Evolutionary conservation across 2,329 filamentous ascomycete genomes (phyloP).

Genomic region (Fusarium buharicum): DNA sequence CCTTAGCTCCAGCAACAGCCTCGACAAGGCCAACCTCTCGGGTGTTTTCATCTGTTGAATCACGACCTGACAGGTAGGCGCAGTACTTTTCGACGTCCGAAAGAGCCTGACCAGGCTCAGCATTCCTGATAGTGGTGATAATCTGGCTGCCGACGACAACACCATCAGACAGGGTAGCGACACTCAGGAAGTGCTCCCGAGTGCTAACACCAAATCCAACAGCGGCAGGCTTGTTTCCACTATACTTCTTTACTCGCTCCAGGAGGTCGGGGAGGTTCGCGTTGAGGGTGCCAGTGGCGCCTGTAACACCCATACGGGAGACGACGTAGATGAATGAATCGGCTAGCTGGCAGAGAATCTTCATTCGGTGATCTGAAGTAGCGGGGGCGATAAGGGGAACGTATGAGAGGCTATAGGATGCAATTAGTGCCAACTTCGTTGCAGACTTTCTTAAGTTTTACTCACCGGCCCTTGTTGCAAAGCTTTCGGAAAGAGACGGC

Average conservation of each 20-base stretch:
- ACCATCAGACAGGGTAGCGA: constrained; percentile 86
- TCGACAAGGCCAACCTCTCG: constrained; percentile 77
- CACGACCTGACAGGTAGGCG: constrained; percentile 69
- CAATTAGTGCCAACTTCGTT: constrained; percentile 1
- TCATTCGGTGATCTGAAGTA: constrained; percentile 93
- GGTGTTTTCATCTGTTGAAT: constrained; percentile 56
- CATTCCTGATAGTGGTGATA: constrained; percentile 74
- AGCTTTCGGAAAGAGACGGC: constrained; percentile 89
- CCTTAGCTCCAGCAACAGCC: constrained; percentile 66
- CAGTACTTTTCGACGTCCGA: constrained; percentile 89
- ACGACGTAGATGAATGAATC: constrained; percentile 99
- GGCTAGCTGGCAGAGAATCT: constrained; percentile 92
- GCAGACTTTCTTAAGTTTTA: constrained; percentile 18
- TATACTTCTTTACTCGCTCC: constrained; percentile 88
- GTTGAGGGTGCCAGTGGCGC: constrained; percentile 85
- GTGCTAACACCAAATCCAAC: constrained; percentile 98
- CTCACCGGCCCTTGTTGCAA: constrained; percentile 79
- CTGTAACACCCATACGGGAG: constrained; percentile 95
- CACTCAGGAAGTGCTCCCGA: constrained; percentile 88
- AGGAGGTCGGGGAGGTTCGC: constrained; percentile 83
- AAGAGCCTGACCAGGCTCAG: constrained; percentile 52
- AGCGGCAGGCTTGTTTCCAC: constrained; percentile 87
- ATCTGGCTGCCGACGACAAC: constrained; percentile 98
- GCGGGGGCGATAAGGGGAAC: constrained; percentile 96
- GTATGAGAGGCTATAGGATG: constrained; percentile 78